These are phyloP conservation scores for Lathyrus oleraceus DNA, from an alignment of 306 rosid genomes.

Conservation along the genomic window DNA sequence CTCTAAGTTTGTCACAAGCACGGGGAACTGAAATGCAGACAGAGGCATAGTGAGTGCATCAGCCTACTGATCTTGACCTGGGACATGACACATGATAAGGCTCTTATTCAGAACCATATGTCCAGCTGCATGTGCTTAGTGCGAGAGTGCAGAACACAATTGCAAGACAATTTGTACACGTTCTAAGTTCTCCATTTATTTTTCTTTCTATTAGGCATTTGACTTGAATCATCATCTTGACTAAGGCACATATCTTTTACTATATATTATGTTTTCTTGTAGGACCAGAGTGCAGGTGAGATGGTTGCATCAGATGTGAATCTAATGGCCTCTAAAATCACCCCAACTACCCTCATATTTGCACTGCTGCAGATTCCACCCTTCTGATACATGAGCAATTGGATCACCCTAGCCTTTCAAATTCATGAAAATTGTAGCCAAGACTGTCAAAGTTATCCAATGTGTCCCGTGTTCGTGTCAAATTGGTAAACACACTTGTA, in stretches of 20 bases:
- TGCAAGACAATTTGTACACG: background rate
- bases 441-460: background rate
- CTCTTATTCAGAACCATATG: constrained; percentile 1
- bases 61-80: background rate
- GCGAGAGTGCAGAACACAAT: background rate
- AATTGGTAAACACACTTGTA: background rate
- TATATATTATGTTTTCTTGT: background rate
- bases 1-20: background rate
- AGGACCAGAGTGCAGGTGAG: background rate
- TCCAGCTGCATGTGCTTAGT: background rate
- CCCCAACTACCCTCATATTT: background rate
- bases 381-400: background rate
- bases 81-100: background rate
- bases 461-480: background rate
- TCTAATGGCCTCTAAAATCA: background rate
- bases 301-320: background rate
- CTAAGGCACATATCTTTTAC: background rate
- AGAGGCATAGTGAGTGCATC: background rate
- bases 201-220: background rate
- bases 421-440: background rate
- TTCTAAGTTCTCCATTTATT: background rate
- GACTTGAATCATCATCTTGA: background rate
- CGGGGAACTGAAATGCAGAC: background rate
- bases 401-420: background rate
- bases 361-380: background rate